A percentile compares a stretch with the other conserved stretches of the same genome.
phyloP scores from a whole-genome alignment of 306 rosid species.

The Quercus variabilis region DNA sequence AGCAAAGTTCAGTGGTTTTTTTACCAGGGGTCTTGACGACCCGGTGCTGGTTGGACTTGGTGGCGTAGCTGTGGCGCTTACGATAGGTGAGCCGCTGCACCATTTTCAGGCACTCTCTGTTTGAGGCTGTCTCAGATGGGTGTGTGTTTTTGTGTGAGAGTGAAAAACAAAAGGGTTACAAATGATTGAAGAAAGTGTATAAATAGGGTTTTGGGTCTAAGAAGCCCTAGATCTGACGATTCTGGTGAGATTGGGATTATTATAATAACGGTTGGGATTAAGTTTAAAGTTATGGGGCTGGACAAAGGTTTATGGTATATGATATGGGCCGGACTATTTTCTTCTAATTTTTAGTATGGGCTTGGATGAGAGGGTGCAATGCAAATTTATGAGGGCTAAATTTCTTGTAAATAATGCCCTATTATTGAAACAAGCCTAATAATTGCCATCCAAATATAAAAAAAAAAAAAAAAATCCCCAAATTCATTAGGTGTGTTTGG shows the following conservation, averaged over 20 bases:
- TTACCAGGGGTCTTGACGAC: constrained; percentile 86
- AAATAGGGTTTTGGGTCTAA: constrained; percentile 2
- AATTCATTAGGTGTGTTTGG: too few species aligned
- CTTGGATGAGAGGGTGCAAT: too few species aligned
- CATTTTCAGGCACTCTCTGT: constrained; percentile 33
- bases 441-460: too few species aligned
- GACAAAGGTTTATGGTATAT: neutral
- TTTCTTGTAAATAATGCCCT: too few species aligned
- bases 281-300: neutral
- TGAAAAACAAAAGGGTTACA: neutral
- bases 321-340: neutral
- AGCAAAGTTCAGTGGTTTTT: neutral
- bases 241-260: neutral
- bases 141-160: neutral
- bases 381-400: too few species aligned
- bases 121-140: neutral
- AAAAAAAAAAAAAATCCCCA: too few species aligned
- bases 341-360: too few species aligned
- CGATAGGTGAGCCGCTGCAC: constrained; percentile 88
- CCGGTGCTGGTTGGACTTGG: constrained; percentile 84
- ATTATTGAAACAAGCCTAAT: too few species aligned
- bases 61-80: constrained; percentile 78
- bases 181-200: neutral
- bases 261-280: constrained; percentile 19
- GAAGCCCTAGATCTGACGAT: constrained; percentile 52